These are phyloP conservation scores for Botrytis byssoidea DNA, from an alignment of 2,329 filamentous ascomycete genomes.

Conservation along the genomic window DNA sequence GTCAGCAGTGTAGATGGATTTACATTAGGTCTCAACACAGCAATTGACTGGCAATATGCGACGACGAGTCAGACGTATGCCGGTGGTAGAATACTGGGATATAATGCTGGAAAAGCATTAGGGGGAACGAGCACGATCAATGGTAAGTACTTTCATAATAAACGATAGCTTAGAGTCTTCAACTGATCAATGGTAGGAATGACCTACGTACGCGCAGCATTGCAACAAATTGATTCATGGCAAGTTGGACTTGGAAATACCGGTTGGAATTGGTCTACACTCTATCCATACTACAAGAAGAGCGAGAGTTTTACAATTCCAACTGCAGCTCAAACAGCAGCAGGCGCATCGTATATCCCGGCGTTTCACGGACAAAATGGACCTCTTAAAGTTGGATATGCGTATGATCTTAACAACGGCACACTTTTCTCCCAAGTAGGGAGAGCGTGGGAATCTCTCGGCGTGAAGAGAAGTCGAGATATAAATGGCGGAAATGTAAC, in stretches of 20 bases:
- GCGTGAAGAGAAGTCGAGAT: slow-evolving; percentile 24
- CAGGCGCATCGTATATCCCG: slow-evolving; percentile 23
- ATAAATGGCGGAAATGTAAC: slow-evolving; percentile 26
- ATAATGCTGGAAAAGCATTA: slow-evolving; percentile 26
- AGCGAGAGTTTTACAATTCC: slow-evolving; percentile 31
- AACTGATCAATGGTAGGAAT: slow-evolving; percentile 40
- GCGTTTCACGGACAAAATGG: slow-evolving; percentile 25
- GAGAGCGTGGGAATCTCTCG: slow-evolving; percentile 22
- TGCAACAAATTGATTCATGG: slow-evolving; percentile 46
- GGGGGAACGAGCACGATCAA: slow-evolving; percentile 28
- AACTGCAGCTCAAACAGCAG: slow-evolving; percentile 25
- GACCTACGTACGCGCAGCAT: slow-evolving; percentile 28
- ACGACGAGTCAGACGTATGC: slow-evolving; percentile 24
- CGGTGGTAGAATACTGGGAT: slow-evolving; percentile 16
- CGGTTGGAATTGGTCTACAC: slow-evolving; percentile 45
- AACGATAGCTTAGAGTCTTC: background rate
- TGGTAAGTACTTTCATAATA: slow-evolving; percentile 37
- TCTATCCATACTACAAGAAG: slow-evolving; percentile 47
- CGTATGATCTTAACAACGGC: slow-evolving; percentile 22
- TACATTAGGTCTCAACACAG: slow-evolving; percentile 21
- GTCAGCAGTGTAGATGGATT: slow-evolving; percentile 25
- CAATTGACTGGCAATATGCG: slow-evolving; percentile 30
- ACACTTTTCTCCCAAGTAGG: slow-evolving; percentile 16
- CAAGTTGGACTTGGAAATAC: slow-evolving; percentile 41
- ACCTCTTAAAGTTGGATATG: slow-evolving; percentile 27